Conservation (phyloP, 805 yeast genomes). For the Pichia ethanolica region DNA sequence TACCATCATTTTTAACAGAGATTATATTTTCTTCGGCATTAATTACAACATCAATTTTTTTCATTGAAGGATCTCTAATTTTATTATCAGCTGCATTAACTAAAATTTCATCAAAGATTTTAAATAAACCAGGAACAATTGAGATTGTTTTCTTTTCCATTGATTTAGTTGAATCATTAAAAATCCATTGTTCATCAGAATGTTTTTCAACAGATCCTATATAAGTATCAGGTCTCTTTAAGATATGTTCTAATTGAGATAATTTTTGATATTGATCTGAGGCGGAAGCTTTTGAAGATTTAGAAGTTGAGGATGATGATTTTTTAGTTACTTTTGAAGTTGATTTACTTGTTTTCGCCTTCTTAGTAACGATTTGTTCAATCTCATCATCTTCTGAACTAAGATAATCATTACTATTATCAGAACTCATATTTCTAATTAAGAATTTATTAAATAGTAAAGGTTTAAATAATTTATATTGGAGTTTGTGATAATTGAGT, state of each 20-base stretch:
- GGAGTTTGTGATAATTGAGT: too few relatives aligned
- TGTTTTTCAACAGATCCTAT: constrained; percentile 89
- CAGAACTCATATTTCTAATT: neutral
- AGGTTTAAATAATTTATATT: too few relatives aligned
- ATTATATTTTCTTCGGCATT: constrained; percentile 68
- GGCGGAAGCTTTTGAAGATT: constrained; percentile 24
- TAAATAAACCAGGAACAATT: constrained; percentile 92
- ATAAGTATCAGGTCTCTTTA: constrained; percentile 96
- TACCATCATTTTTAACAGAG: constrained; percentile 85
- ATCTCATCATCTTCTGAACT: constrained; percentile 2
- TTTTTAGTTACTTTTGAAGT: neutral
- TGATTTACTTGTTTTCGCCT: constrained; percentile 1
- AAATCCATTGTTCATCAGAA: constrained; percentile 79
- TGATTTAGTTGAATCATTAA: constrained; percentile 53
- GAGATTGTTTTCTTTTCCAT: constrained; percentile 57
- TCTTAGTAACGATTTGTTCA: neutral
- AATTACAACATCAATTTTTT: constrained; percentile 72
- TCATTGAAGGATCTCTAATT: constrained; percentile 90
- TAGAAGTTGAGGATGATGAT: constrained; percentile 2
- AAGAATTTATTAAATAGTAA: too few relatives aligned
- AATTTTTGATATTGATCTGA: constrained; percentile 85
- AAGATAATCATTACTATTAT: neutral
- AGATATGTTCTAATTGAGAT: constrained; percentile 90
- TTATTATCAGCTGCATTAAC: constrained; percentile 99
- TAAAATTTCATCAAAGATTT: constrained; percentile 92